Evolutionary conservation across 768 basidiomycete genomes (phyloP).

Genomic region (Pisolithus marmoratus): DNA sequence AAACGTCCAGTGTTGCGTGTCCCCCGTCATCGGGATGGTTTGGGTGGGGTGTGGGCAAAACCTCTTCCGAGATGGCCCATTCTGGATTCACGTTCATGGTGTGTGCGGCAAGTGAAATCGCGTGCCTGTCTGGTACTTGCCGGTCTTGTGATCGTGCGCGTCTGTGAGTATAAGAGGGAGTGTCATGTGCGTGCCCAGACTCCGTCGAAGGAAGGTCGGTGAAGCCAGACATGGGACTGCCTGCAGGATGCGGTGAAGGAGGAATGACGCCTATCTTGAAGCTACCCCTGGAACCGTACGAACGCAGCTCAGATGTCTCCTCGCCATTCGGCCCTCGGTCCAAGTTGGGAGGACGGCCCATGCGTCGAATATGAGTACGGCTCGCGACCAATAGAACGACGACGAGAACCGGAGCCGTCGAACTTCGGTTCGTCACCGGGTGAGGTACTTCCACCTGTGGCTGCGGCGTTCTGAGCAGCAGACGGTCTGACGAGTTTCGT

Average conservation of each 20-base stretch:
- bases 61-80: constrained; percentile 14
- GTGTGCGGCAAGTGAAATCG: constrained; percentile 29
- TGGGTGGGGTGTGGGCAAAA: constrained; percentile 23
- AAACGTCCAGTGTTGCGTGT: constrained; percentile 3
- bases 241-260: constrained; percentile 19
- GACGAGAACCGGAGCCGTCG: neutral
- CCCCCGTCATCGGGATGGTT: constrained; percentile 12
- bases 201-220: constrained; percentile 10
- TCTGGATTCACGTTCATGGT: constrained; percentile 16
- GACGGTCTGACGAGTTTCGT: constrained; percentile 26
- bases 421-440: neutral
- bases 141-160: constrained; percentile 28
- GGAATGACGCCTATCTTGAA: constrained; percentile 28
- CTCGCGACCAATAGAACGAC: neutral
- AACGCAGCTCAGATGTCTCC: neutral
- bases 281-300: constrained; percentile 14
- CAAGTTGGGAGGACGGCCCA: constrained; percentile 4
- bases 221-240: constrained; percentile 11
- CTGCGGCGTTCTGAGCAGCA: constrained; percentile 6
- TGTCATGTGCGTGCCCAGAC: neutral
- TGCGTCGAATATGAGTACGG: constrained; percentile 9
- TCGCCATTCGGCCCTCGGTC: neutral
- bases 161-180: constrained; percentile 7
- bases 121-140: constrained; percentile 26
- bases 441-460: neutral